These are phyloP conservation scores for Kodamaea plutei DNA, from an alignment of 1,139 yeast species.

Conservation along the genomic window DNA sequence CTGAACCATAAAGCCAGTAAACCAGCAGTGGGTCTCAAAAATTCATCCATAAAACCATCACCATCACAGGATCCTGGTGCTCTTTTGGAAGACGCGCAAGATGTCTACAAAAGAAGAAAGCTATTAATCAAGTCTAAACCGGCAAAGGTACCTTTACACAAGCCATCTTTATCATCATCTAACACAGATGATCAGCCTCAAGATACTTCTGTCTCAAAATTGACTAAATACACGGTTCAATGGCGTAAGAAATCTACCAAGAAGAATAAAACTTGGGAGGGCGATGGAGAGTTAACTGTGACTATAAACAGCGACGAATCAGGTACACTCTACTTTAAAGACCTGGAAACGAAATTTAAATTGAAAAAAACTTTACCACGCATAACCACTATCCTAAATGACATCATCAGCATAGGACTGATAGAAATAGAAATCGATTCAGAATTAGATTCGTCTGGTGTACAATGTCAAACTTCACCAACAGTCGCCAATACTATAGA, in stretches of 20 bases:
- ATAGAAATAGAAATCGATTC: conserved; percentile 27
- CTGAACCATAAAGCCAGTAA: no score
- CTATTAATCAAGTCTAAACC: no score
- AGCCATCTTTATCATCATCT: no score
- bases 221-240: conserved; percentile 41
- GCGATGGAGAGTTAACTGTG: conserved; percentile 62
- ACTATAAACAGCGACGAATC: conserved; percentile 4
- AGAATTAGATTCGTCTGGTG: conserved; percentile 11
- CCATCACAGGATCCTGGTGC: no score
- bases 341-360: conserved; percentile 11
- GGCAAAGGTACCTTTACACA: no score
- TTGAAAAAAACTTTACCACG: conserved; percentile 7
- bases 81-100: no score
- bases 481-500: not conserved
- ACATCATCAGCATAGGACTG: conserved; percentile 21
- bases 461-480: not conserved
- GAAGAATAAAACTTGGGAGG: conserved; percentile 93
- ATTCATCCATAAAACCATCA: no score
- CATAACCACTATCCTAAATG: conserved; percentile 6
- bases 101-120: no score
- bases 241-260: conserved; percentile 71
- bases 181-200: no score
- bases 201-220: no score
- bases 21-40: no score
- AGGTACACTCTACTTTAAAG: conserved; percentile 10